A percentile compares a stretch with the other conserved stretches of the same genome.
These are phyloP conservation scores for Oryza rufipogon DNA, from an alignment of 176 grass and related monocot species.

Conservation along the genomic window DNA sequence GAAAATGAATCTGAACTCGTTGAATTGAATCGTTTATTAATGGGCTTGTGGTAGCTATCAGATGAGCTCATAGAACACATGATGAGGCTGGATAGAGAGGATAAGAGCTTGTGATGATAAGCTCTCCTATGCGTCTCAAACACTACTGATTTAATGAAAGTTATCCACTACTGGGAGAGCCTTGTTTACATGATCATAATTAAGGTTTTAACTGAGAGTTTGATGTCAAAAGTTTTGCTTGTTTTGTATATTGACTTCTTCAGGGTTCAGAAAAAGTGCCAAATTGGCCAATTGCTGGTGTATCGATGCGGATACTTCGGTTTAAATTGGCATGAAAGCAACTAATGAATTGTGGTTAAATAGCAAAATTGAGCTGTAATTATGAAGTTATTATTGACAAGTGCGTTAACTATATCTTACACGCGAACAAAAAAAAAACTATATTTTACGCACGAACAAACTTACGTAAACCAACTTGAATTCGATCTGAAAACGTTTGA, in stretches of 20 bases:
- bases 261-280: not conserved
- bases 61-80: not conserved
- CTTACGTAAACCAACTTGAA: not conserved
- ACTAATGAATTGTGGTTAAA: not conserved
- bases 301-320: not conserved
- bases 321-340: not conserved
- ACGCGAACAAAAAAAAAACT: not conserved
- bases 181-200: not conserved
- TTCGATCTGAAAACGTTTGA: not conserved
- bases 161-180: not conserved
- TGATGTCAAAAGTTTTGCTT: not conserved
- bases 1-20: constrained; percentile 12
- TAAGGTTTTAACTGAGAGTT: not conserved
- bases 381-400: not conserved
- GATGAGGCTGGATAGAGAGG: not conserved
- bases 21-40: not conserved
- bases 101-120: constrained; percentile 9
- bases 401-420: not conserved
- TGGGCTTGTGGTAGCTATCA: not conserved
- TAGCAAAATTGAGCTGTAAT: not conserved
- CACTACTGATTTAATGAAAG: not conserved
- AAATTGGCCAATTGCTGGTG: not conserved
- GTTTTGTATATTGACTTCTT: not conserved
- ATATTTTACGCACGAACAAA: not conserved
- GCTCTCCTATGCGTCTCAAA: not conserved